Base-by-base conservation (phyloP, 179 eudicot genomes). In the Spergularia azorica region DNA sequence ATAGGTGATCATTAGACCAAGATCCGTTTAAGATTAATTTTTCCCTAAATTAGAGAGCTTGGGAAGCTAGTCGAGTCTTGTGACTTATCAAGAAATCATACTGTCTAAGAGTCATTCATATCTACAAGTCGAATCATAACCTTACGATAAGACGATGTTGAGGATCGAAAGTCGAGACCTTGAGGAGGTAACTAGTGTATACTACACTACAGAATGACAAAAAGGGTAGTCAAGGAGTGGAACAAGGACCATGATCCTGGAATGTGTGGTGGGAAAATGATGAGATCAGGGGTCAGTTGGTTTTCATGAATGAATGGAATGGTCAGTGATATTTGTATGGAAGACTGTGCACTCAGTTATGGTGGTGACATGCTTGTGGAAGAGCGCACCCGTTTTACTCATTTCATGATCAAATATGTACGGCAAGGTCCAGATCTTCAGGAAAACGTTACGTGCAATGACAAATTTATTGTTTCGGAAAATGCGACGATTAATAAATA, bases 331-430 rank as follows among this genome's bases (percentile, higher is more conserved):
- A 32, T n/a, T 48, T 15, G 51, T 66, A 73, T 81, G n/a, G 84
- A 73, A 81, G 81, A 81, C 84, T 71, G 84, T 81, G 84, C 76
- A 17, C 82, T 70, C 26, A 17, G 60, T 63, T 67, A 72, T 56
- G 26, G 17, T 17, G 70, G 81, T 61, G 51, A 79, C 74, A 79
- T 80, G 65, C 78, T 74, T 54, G 60, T 80, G 59, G 79, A 52
- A 75, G 64, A 80, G 15, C 36, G 73, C 51, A 67, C 63, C 64
- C 36, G 32, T 5, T 18, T 67, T 63, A 74, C 69, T 71, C 63
- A 67, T 66, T 38, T 65, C 63, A 48, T 58, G 79, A 70, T 67
- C 46, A 46, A 68, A 59, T 17, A 18, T 61, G 76, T 78, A 77
- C 80, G 64, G 75, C 63, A 56, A 17, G 75, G 71, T 54, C 71